Percentiles rank a stretch among this genome's conserved stretches.
phyloP scores from a whole-genome alignment of 1,139 yeast species.

The Candida labiduridarum region DNA sequence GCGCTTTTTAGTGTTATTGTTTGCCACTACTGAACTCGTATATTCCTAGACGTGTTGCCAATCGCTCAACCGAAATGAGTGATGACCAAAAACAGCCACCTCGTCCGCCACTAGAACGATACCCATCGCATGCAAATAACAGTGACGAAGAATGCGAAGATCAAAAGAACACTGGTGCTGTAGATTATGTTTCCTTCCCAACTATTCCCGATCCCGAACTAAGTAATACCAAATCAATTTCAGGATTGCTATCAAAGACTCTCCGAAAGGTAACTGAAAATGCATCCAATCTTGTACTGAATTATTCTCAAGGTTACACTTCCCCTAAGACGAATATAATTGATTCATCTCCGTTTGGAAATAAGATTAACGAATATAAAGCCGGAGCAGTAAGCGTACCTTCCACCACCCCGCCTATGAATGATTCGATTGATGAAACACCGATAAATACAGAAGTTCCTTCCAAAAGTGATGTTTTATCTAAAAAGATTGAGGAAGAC shows the following conservation, averaged over 20 bases:
- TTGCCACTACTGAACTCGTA: background rate
- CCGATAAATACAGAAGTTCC: background rate
- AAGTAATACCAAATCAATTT: slow-evolving; percentile 32
- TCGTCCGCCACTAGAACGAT: slow-evolving; percentile 5
- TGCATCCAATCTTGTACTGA: slow-evolving; percentile 43
- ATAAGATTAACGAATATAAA: background rate
- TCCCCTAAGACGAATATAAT: slow-evolving; percentile 4
- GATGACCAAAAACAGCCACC: background rate
- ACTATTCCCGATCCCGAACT: slow-evolving; percentile 48
- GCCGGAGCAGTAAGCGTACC: background rate
- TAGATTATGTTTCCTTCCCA: slow-evolving; percentile 47
- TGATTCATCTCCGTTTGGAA: slow-evolving; percentile 5
- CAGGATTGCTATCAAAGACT: slow-evolving; percentile 41
- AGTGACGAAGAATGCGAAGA: slow-evolving; percentile 18
- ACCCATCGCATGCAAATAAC: slow-evolving; percentile 14
- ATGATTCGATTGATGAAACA: slow-evolving; percentile 10
- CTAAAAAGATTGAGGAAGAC: background rate
- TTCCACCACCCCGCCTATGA: background rate
- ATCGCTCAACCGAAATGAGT: background rate
- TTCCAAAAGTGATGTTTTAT: background rate
- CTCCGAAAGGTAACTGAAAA: slow-evolving; percentile 49
- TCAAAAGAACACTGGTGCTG: background rate
- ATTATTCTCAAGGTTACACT: slow-evolving; percentile 21
- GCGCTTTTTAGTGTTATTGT: background rate
- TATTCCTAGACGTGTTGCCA: background rate